A percentile compares a stretch with the other conserved stretches of the same genome.
These are phyloP conservation scores for Rhodotorula sp. DNA, from an alignment of 1,284 basidiomycete species.

Conservation along the genomic window DNA sequence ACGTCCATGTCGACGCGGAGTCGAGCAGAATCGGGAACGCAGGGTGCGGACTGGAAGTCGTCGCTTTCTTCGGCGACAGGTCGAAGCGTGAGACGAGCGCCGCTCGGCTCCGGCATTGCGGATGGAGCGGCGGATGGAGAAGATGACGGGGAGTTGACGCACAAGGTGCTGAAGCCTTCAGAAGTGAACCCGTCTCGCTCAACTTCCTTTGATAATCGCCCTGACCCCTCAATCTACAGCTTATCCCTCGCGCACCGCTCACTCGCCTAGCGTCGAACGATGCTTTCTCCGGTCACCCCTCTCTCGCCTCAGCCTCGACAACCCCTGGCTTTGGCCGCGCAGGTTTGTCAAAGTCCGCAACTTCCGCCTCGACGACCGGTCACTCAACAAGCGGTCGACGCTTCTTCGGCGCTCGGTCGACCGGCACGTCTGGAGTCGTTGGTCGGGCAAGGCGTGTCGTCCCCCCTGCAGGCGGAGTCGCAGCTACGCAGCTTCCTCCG, in stretches of 20 bases:
- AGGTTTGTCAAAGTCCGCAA: constrained; percentile 13
- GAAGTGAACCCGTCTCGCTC: constrained; percentile 4
- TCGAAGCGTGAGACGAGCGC: constrained; percentile 7
- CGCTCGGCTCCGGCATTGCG: not conserved
- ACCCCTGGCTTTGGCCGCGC: constrained; percentile 17
- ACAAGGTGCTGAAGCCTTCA: constrained; percentile 1
- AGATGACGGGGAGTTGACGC: constrained; percentile 4
- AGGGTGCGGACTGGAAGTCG: not conserved
- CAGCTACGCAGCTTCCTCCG: not conserved
- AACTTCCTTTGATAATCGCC: too few species aligned
- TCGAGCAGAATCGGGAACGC: not conserved
- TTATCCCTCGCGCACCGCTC: not conserved
- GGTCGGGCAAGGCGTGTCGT: constrained; percentile 11
- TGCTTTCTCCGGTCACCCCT: not conserved
- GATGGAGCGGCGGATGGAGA: not conserved
- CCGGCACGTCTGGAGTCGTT: constrained; percentile 1
- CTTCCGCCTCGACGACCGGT: not conserved
- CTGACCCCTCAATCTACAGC: too few species aligned
- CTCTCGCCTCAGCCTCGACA: not conserved
- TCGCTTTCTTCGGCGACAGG: constrained; percentile 1
- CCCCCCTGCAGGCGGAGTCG: constrained; percentile 3
- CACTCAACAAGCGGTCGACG: not conserved
- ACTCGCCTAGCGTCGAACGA: not conserved
- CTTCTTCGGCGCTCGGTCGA: not conserved
- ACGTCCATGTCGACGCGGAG: constrained; percentile 24